Percentiles rank a stretch among this genome's conserved stretches.
phyloP scores from a whole-genome alignment of 139 green algal genomes.

The Nannochloris sp. region DNA sequence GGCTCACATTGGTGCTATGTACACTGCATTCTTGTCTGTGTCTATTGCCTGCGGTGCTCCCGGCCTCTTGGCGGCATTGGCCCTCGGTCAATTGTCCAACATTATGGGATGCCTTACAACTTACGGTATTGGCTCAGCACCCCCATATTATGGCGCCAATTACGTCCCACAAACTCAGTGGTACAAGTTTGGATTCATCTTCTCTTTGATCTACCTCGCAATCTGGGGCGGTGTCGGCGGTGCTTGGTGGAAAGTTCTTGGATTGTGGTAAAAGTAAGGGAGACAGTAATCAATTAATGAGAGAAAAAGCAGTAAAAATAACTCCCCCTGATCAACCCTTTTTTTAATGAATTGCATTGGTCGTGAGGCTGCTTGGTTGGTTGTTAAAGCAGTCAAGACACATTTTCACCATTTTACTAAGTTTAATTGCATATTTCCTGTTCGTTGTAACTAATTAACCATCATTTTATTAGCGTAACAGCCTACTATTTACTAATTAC shows the following conservation, averaged over 20 bases:
- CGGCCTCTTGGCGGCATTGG: slow-evolving; percentile 33
- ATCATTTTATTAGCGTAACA: no score
- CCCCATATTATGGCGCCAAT: slow-evolving; percentile 83
- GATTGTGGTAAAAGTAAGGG: slow-evolving; percentile 65
- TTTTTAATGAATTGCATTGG: background rate
- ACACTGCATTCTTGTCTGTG: slow-evolving; percentile 98
- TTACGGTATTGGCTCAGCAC: slow-evolving; percentile 97
- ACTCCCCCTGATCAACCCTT: background rate
- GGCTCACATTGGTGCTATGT: slow-evolving; percentile 99
- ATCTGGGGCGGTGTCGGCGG: slow-evolving; percentile 83
- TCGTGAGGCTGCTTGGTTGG: no score
- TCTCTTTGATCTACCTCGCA: slow-evolving; percentile 89
- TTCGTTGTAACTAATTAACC: no score
- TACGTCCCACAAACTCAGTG: slow-evolving; percentile 83
- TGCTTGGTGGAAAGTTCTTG: slow-evolving; percentile 94
- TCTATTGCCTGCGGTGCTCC: slow-evolving; percentile 83
- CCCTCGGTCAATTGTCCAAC: slow-evolving; percentile 85
- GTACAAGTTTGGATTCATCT: slow-evolving; percentile 87
- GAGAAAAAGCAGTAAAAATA: background rate
- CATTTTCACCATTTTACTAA: no score
- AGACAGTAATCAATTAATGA: no score
- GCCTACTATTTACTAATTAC: no score
- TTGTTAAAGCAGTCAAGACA: no score
- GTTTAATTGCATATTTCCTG: no score
- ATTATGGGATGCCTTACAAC: slow-evolving; percentile 98